Percentiles rank a stretch among this genome's conserved stretches.
Conservation (phyloP, 345 rosid species). For the Pelargonium nanum region DNA sequence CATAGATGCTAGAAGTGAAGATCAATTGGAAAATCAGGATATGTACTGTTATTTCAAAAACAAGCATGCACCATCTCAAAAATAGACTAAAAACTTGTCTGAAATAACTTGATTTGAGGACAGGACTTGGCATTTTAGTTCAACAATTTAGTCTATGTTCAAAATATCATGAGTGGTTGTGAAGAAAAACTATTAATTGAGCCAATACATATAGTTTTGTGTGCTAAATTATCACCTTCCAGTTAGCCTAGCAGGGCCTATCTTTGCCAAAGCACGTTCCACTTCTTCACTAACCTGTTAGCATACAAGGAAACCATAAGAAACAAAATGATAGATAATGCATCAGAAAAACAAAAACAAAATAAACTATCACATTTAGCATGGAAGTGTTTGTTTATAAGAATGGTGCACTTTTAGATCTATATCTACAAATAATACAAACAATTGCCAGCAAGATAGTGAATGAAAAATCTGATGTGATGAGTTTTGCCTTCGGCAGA, state of each 20-base stretch:
- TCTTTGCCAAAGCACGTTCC: slow-evolving; percentile 79
- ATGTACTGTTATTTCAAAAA: no score
- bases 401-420: no score
- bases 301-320: not conserved
- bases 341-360: not conserved
- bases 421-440: no score
- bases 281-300: slow-evolving; percentile 85
- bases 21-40: not conserved
- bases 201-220: not conserved
- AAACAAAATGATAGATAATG: not conserved
- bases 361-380: not conserved
- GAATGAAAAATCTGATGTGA: no score
- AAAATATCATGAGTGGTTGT: no score
- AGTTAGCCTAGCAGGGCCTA: slow-evolving; percentile 69
- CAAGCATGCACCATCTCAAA: no score
- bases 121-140: no score
- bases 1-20: not conserved
- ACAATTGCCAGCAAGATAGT: not conserved
- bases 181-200: not conserved
- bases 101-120: no score
- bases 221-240: slow-evolving; percentile 32
- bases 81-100: no score
- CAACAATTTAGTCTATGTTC: no score
- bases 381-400: no score
- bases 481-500: not conserved